Evolutionary conservation across 169 alveolate genomes (phyloP).

Genomic region (Theileria annulata): DNA sequence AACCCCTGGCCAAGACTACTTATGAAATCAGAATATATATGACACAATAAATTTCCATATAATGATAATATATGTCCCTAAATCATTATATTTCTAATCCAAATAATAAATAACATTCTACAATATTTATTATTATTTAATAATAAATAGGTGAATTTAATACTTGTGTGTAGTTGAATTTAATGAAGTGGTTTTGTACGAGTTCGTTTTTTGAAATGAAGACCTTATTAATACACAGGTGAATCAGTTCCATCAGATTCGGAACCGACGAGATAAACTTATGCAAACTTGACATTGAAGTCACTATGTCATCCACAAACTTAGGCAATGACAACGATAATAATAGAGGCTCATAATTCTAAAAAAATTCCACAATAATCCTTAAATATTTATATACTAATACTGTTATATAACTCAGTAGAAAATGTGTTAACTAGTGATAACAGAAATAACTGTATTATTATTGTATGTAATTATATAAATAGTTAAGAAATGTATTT

Average conservation of each 20-base stretch:
- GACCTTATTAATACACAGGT: constrained; percentile 37
- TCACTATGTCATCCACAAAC: constrained; percentile 17
- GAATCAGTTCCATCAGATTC: constrained; percentile 37
- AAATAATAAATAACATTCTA: too few species aligned
- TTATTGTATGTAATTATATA: background rate
- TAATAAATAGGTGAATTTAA: background rate
- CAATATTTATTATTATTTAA: background rate
- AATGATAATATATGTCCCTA: constrained; percentile 6
- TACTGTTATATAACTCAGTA: too few species aligned
- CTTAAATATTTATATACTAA: too few species aligned
- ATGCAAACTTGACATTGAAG: constrained; percentile 12
- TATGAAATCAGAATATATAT: constrained; percentile 1
- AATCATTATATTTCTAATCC: too few species aligned
- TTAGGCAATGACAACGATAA: constrained; percentile 38
- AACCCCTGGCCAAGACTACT: background rate
- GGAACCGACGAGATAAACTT: constrained; percentile 49
- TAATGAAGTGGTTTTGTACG: background rate
- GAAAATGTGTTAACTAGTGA: background rate
- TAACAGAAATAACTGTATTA: background rate
- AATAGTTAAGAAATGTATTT: too few species aligned
- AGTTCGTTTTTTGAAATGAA: constrained; percentile 22
- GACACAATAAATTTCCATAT: background rate
- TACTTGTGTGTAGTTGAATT: constrained; percentile 9
- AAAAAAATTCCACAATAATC: too few species aligned
- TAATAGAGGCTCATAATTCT: constrained; percentile 36